phyloP scores from a whole-genome alignment of 2,329 filamentous ascomycete species.

The Fusarium nisikadoi region DNA sequence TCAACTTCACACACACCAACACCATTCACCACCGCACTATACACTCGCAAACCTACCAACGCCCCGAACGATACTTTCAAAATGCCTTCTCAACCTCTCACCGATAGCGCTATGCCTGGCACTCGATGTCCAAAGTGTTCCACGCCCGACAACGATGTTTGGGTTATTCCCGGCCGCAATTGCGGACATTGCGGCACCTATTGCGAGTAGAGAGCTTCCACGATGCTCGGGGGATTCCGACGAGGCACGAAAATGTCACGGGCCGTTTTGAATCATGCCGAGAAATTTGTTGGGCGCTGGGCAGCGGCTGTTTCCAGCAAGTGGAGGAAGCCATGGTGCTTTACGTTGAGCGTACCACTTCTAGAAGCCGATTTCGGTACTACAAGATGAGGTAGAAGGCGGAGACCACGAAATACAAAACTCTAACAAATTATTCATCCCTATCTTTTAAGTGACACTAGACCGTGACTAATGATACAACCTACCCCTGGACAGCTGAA shows the following conservation, averaged over 20 bases:
- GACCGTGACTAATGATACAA: too few species aligned
- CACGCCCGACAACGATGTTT: neutral
- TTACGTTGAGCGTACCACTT: too few species aligned
- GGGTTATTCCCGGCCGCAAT: neutral
- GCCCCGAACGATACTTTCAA: accelerated
- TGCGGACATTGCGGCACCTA: neutral
- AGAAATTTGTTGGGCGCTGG: accelerated
- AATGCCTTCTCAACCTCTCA: neutral
- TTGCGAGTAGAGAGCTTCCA: neutral
- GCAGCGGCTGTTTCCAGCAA: too few species aligned
- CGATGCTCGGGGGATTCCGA: accelerated
- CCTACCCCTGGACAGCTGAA: accelerated
- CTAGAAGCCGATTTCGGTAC: accelerated
- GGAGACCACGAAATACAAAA: neutral
- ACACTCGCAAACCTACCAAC: accelerated
- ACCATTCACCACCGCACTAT: neutral
- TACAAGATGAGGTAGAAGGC: accelerated
- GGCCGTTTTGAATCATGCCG: accelerated
- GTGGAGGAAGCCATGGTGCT: neutral
- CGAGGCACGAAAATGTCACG: neutral
- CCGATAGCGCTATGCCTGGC: neutral
- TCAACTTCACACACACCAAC: neutral
- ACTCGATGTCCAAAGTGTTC: neutral
- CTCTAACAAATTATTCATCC: neutral
- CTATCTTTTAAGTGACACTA: neutral